Evolutionary conservation across 495 filamentous ascomycete species (phyloP).

Genomic region (Friedmanniomyces endolithicus): DNA sequence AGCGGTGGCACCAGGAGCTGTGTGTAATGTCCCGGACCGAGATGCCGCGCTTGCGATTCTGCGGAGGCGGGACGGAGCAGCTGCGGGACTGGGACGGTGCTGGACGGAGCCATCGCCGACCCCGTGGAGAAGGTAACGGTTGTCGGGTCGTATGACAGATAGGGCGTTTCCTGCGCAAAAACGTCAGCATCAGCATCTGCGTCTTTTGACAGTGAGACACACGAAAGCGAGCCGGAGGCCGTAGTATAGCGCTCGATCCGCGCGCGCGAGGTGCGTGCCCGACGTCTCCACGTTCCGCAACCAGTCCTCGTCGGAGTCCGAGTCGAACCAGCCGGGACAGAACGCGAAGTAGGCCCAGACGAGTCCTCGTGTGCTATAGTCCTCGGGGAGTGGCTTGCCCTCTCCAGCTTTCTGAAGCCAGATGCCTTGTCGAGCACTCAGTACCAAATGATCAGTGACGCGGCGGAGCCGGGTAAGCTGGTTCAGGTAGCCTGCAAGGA

Average conservation of each 20-base stretch:
- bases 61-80: neutral
- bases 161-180: conserved; percentile 2
- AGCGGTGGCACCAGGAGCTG: neutral
- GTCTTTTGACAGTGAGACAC: too few relatives aligned
- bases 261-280: conserved; percentile 51
- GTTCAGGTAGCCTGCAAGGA: conserved; percentile 54
- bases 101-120: neutral
- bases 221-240: conserved; percentile 23
- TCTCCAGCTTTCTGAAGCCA: conserved; percentile 44
- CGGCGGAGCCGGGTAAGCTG: conserved; percentile 38
- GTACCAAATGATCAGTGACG: conserved; percentile 35
- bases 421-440: conserved; percentile 26
- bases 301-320: conserved; percentile 60
- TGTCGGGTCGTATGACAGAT: conserved; percentile 3
- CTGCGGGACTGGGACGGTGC: neutral
- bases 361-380: conserved; percentile 68
- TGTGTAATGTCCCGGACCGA: neutral
- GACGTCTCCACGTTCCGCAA: conserved; percentile 59
- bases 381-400: conserved; percentile 62
- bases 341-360: conserved; percentile 59
- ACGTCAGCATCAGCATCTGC: neutral
- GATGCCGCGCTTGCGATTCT: neutral
- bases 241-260: conserved; percentile 65
- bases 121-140: neutral
- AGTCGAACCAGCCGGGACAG: conserved; percentile 55